Evolutionary conservation across 306 rosid species (phyloP), one percentile per base, ranked within the genome.

Genomic region (Vigna unguiculata): DNA sequence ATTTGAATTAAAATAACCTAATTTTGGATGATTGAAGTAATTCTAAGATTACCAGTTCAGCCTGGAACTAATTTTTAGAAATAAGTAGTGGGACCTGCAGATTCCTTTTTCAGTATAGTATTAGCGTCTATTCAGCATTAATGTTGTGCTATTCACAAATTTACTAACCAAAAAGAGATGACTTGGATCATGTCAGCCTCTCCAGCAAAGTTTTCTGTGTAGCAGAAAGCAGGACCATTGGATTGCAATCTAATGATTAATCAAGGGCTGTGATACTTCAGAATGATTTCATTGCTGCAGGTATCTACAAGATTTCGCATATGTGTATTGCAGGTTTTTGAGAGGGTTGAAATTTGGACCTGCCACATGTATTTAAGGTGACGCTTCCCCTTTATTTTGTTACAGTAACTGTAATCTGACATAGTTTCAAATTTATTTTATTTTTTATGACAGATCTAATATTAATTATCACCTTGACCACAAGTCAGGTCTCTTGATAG

Each of bases 391-490:
- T 49, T 32, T 69, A 5, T 10, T 10, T 28, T 45, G 28, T 49
- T 10, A 32, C 6, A 49, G 17, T 51, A 68, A 46, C 46, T 46
- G 15, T 46, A 22, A 52, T 52, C 21, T 71, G 75, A 16, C 17
- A 30, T 9, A 32, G 28, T n/a, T 17, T 28, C 14, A 34, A 62
- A n/a, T 6, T 49, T n/a, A 5, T 16, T 6, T 69, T 9, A 9
- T 45, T 28, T 69, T 34, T 21, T 72, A 12, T 60, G 71, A 61
- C 22, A 16, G 24, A 74, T 17, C 60, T 19, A 47, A 74, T 47
- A 30, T 74, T 19, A 47, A 66, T 66, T 45, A 43, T 74, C 12
- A 32, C 34, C 36, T 30, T 65, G 28, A 38, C 32, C 4, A 22
- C 16, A 41, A 53, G 47, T 47, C 72, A 51, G 46, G 47, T 32